These are phyloP conservation scores for Polysphondylium violaceum DNA, from an alignment of 78 protist species.

Conservation along the genomic window DNA sequence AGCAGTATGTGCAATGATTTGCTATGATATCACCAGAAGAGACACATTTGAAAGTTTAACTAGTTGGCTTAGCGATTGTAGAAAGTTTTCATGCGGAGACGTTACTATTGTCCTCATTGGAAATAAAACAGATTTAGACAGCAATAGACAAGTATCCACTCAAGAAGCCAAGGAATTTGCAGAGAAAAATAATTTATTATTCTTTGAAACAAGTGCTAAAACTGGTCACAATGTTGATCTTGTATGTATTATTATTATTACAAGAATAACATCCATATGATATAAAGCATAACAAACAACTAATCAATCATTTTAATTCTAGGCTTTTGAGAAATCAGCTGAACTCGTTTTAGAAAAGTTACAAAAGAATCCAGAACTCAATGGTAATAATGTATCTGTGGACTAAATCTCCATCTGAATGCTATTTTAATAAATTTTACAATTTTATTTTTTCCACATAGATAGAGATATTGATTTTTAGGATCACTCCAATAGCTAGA, in stretches of 20 bases:
- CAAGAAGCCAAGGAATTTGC: conserved; percentile 81
- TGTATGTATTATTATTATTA: conserved; percentile 15
- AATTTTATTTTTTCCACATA: too few relatives aligned
- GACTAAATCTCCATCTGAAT: too few relatives aligned
- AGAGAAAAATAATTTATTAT: conserved; percentile 88
- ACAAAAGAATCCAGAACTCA: conserved; percentile 17
- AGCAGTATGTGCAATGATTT: conserved; percentile 92
- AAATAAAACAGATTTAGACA: conserved; percentile 95
- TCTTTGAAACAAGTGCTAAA: conserved; percentile 98
- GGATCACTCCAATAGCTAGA: too few relatives aligned
- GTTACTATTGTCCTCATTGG: conserved; percentile 97
- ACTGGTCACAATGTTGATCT: conserved; percentile 97
- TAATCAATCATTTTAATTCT: not conserved
- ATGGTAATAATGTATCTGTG: too few relatives aligned
- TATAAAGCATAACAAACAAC: not conserved
- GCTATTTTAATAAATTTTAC: too few relatives aligned
- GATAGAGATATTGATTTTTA: too few relatives aligned
- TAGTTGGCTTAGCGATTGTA: conserved; percentile 93
- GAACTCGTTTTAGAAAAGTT: conserved; percentile 23
- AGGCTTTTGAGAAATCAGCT: conserved; percentile 70
- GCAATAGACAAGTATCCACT: conserved; percentile 86
- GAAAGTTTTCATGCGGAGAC: conserved; percentile 89
- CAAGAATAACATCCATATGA: not conserved
- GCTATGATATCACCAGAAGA: conserved; percentile 89
- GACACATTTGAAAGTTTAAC: conserved; percentile 97